Evolutionary conservation across 1,284 basidiomycete species (phyloP).

Genomic region (Trichosporon faecale): DNA sequence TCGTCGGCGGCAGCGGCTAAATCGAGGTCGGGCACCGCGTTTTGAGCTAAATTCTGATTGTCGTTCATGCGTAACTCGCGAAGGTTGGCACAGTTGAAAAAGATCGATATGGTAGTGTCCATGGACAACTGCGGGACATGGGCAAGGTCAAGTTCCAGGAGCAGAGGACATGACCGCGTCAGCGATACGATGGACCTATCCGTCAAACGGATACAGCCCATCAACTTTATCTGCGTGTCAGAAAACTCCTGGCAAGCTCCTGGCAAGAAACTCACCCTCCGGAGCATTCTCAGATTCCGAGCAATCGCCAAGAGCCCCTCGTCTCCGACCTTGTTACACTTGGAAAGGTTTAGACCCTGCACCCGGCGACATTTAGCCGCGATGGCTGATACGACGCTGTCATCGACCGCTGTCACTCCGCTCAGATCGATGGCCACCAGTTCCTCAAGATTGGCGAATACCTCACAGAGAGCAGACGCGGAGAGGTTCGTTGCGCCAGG

Average conservation of each 20-base stretch:
- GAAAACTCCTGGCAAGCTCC: too few relatives aligned
- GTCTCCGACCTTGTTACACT: slow-evolving; percentile 79
- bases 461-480: slow-evolving; percentile 63
- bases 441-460: slow-evolving; percentile 69
- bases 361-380: slow-evolving; percentile 69
- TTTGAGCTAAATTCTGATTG: slow-evolving; percentile 74
- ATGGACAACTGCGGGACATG: slow-evolving; percentile 77
- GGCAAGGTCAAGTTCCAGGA: slow-evolving; percentile 92
- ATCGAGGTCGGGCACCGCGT: slow-evolving; percentile 75
- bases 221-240: slow-evolving; percentile 71
- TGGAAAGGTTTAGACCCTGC: slow-evolving; percentile 88
- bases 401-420: slow-evolving; percentile 66
- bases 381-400: slow-evolving; percentile 67
- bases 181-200: slow-evolving; percentile 75
- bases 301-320: slow-evolving; percentile 75
- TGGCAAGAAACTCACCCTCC: slow-evolving; percentile 58
- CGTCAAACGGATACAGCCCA: slow-evolving; percentile 70
- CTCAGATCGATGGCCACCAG: slow-evolving; percentile 88
- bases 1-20: slow-evolving; percentile 38
- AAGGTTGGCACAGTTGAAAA: slow-evolving; percentile 74
- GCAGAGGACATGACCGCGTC: slow-evolving; percentile 74
- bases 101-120: slow-evolving; percentile 74
- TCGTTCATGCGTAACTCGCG: slow-evolving; percentile 86
- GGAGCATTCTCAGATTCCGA: slow-evolving; percentile 67
- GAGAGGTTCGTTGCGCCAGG: slow-evolving; percentile 75